phyloP scores from a whole-genome alignment of 2,329 filamentous ascomycete species.

The Stagonosporopsis rhizophila region DNA sequence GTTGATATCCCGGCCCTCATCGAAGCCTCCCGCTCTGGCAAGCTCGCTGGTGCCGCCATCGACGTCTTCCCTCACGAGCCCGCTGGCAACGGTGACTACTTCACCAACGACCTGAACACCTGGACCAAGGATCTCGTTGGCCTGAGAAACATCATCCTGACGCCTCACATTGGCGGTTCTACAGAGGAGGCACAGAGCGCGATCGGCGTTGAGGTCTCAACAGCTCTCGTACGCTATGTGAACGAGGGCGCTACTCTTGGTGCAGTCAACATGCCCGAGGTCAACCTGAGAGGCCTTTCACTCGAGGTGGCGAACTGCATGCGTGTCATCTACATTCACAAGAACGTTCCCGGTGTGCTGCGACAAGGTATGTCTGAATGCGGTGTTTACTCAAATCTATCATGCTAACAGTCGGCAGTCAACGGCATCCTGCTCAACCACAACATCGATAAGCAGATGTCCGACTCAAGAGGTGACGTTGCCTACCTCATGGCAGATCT shows the following conservation, averaged over 20 bases:
- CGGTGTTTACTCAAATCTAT: background rate
- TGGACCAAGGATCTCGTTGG: slow-evolving; percentile 87
- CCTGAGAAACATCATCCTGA: slow-evolving; percentile 91
- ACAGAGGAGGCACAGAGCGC: slow-evolving; percentile 97
- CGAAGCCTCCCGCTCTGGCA: slow-evolving; percentile 82
- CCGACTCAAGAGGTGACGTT: slow-evolving; percentile 89
- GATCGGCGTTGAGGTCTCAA: slow-evolving; percentile 91
- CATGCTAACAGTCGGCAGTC: slow-evolving; percentile 60
- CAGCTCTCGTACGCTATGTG: slow-evolving; percentile 90
- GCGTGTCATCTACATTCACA: slow-evolving; percentile 94
- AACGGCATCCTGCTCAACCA: slow-evolving; percentile 94
- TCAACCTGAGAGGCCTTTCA: slow-evolving; percentile 86
- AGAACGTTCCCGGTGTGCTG: slow-evolving; percentile 94
- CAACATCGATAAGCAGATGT: slow-evolving; percentile 99
- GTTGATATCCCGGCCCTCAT: slow-evolving; percentile 94
- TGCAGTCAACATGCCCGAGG: slow-evolving; percentile 96
- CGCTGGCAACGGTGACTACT: slow-evolving; percentile 92
- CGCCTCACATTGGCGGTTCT: slow-evolving; percentile 95
- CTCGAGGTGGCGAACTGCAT: slow-evolving; percentile 89
- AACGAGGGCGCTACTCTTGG: slow-evolving; percentile 92
- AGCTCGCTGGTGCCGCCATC: slow-evolving; percentile 91
- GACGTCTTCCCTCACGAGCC: slow-evolving; percentile 97
- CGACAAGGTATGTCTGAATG: slow-evolving; percentile 67
- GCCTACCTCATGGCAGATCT: slow-evolving; percentile 99
- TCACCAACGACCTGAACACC: slow-evolving; percentile 79